phyloP scores from a whole-genome alignment of 2,329 filamentous ascomycete species.

The Hymenoscyphus scutula region DNA sequence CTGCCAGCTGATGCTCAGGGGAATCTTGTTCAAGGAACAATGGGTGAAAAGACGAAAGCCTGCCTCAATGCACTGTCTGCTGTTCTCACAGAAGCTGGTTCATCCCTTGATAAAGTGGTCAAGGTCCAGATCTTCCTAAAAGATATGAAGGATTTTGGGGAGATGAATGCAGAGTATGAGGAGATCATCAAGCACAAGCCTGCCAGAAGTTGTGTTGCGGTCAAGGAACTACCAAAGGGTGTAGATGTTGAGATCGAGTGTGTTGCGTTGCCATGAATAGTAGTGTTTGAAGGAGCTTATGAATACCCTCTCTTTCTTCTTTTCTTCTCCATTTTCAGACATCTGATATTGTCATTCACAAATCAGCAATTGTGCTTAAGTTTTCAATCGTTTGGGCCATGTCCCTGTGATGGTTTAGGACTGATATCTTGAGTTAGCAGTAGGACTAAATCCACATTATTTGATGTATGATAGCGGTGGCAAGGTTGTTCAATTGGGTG shows the following conservation, averaged over 20 bases:
- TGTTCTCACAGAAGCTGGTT: conserved; percentile 79
- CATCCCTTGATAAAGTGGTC: conserved; percentile 74
- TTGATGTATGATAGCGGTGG: no score
- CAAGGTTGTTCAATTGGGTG: no score
- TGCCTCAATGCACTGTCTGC: conserved; percentile 77
- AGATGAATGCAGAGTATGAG: conserved; percentile 83
- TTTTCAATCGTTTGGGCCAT: no score
- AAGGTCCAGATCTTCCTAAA: conserved; percentile 91
- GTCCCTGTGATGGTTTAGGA: no score
- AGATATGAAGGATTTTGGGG: conserved; percentile 85
- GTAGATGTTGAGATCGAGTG: conserved; percentile 90
- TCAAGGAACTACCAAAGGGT: conserved; percentile 82
- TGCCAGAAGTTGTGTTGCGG: conserved; percentile 84
- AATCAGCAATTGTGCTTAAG: no score
- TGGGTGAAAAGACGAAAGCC: conserved; percentile 60
- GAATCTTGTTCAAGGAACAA: conserved; percentile 48
- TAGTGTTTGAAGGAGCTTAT: background rate
- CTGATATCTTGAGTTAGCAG: no score
- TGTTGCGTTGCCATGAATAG: conserved; percentile 60
- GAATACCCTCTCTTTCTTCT: background rate
- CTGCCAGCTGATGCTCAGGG: conserved; percentile 32
- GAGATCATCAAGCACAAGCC: conserved; percentile 83
- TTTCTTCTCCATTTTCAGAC: background rate
- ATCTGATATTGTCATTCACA: no score
- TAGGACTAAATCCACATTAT: no score